phyloP scores from a whole-genome alignment of 306 rosid genomes.

The Dalbergia oliveri region DNA sequence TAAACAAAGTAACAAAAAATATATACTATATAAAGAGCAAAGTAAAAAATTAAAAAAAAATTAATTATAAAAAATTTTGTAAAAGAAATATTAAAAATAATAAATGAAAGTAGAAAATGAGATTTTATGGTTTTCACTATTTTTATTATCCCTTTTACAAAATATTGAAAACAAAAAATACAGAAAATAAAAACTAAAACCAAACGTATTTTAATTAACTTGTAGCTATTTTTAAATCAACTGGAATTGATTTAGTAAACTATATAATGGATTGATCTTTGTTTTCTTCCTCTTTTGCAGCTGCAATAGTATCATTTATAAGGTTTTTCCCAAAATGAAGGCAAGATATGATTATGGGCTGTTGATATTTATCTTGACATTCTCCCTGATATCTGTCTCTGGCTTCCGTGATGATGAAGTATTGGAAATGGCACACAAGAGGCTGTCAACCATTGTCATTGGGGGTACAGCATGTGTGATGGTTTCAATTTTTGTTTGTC shows the following conservation, averaged over 20 bases:
- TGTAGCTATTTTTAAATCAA: not conserved
- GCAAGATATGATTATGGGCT: slow-evolving; percentile 87
- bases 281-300: slow-evolving; percentile 53
- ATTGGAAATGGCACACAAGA: slow-evolving; percentile 65
- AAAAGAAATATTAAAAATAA: too few relatives aligned
- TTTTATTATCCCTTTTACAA: too few relatives aligned
- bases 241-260: not conserved
- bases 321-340: slow-evolving; percentile 76
- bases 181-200: not conserved
- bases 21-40: not conserved
- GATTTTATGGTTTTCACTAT: too few relatives aligned
- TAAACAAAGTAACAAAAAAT: slow-evolving; percentile 7
- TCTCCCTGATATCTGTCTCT: slow-evolving; percentile 73
- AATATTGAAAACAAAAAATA: not conserved
- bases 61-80: too few relatives aligned
- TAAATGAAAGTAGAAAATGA: too few relatives aligned
- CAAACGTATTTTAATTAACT: too few relatives aligned
- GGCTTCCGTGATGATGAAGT: slow-evolving; percentile 80
- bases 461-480: slow-evolving; percentile 73
- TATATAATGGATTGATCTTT: not conserved
- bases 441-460: slow-evolving; percentile 70
- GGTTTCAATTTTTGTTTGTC: slow-evolving; percentile 72
- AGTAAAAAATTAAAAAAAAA: not conserved
- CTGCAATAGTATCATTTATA: slow-evolving; percentile 69
- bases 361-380: slow-evolving; percentile 76